Percentiles rank a stretch among this genome's conserved stretches.
Evolutionary conservation across 768 basidiomycete species (phyloP).

Genomic region (Tubosaeta sp.): DNA sequence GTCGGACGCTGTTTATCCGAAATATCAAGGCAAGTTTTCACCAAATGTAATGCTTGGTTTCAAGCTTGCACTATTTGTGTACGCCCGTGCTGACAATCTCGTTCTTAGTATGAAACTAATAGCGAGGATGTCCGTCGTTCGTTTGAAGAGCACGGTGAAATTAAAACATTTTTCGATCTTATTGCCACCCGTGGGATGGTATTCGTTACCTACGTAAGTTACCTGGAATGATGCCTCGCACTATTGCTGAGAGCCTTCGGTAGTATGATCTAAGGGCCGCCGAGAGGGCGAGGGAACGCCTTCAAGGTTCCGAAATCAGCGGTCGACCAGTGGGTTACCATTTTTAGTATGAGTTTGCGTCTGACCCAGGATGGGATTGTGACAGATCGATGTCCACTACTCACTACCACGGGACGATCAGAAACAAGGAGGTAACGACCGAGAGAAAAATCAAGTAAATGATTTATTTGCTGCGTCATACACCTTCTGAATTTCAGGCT

Average conservation of each 20-base stretch:
- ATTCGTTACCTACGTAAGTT: constrained; percentile 95
- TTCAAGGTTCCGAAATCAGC: constrained; percentile 86
- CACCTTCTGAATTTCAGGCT: constrained; percentile 8
- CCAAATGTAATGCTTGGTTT: constrained; percentile 11
- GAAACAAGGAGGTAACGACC: constrained; percentile 44
- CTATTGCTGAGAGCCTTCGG: constrained; percentile 8
- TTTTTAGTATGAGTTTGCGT: neutral
- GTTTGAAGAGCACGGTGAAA: constrained; percentile 92
- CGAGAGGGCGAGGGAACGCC: constrained; percentile 82
- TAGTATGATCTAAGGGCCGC: constrained; percentile 93
- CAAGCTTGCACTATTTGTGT: constrained; percentile 4
- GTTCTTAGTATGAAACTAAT: constrained; percentile 75
- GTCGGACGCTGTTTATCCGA: constrained; percentile 93
- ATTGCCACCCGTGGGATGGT: constrained; percentile 97
- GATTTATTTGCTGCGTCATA: neutral
- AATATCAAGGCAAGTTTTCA: constrained; percentile 88
- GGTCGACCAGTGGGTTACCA: constrained; percentile 75
- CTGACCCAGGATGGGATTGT: constrained; percentile 2
- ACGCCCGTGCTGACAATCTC: constrained; percentile 11
- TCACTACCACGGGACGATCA: constrained; percentile 89
- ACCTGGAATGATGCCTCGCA: neutral
- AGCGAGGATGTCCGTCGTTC: constrained; percentile 78
- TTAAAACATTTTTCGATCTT: constrained; percentile 96
- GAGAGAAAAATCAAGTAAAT: constrained; percentile 82
- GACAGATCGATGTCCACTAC: constrained; percentile 97